Percentiles rank a stretch among this genome's conserved stretches.
phyloP scores from a whole-genome alignment of 2,329 filamentous ascomycete species.

The Penicillium vulpinum region DNA sequence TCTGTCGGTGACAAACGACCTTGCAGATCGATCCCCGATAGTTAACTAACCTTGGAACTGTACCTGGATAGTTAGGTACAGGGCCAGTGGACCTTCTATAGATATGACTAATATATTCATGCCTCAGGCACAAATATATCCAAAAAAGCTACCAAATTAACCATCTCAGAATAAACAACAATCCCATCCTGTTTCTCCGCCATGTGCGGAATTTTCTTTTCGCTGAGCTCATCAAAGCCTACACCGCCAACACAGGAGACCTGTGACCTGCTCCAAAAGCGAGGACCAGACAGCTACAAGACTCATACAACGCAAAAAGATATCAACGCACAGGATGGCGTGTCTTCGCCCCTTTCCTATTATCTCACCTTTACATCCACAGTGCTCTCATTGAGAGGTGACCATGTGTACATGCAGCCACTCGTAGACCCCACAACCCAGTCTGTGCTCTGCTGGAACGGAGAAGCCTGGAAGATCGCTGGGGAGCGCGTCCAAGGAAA shows the following conservation, averaged over 20 bases:
- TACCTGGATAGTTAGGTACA: too few relatives aligned
- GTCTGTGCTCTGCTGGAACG: conserved; percentile 91
- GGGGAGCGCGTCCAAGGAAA: conserved; percentile 64
- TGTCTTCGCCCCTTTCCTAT: conserved; percentile 29
- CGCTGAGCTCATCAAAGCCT: conserved; percentile 39
- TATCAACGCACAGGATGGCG: conserved; percentile 19
- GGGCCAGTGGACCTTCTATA: too few relatives aligned
- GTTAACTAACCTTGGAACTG: too few relatives aligned
- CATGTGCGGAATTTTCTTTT: conserved; percentile 57
- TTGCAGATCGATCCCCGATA: too few relatives aligned
- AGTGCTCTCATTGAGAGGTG: conserved; percentile 85
- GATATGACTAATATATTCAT: conserved; percentile 19
- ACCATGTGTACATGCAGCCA: conserved; percentile 70
- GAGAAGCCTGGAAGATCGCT: conserved; percentile 82
- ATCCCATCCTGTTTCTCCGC: conserved; percentile 12
- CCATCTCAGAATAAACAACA: conserved; percentile 1
- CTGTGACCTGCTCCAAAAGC: conserved; percentile 36
- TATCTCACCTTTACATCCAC: conserved; percentile 72
- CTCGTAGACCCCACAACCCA: conserved; percentile 58
- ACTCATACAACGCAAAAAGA: conserved; percentile 31
- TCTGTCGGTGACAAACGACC: background rate
- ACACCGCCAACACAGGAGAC: conserved; percentile 37
- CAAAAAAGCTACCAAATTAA: conserved; percentile 7
- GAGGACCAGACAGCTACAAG: conserved; percentile 48
- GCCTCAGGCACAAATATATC: conserved; percentile 14